Evolutionary conservation across 2,329 filamentous ascomycete species (phyloP).

Genomic region (Aurifilum marmelostoma): DNA sequence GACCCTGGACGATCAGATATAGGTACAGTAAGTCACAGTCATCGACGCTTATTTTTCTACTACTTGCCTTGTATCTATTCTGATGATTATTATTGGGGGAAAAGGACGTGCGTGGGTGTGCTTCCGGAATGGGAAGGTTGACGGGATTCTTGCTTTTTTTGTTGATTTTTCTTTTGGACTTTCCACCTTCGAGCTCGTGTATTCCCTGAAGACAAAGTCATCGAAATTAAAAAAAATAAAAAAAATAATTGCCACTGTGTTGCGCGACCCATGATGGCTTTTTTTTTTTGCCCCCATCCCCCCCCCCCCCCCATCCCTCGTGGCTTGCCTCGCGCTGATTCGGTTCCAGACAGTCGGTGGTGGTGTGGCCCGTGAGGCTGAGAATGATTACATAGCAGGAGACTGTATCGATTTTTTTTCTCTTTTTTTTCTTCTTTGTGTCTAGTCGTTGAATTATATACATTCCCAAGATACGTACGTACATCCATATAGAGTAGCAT

Average conservation of each 20-base stretch:
- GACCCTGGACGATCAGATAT: not conserved
- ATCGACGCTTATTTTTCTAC: no score
- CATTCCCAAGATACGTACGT: not conserved
- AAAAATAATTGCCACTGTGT: conserved; percentile 8
- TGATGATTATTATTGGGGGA: not conserved
- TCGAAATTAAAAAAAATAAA: not conserved
- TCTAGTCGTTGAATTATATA: not conserved
- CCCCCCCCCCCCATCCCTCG: no score
- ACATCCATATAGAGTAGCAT: no score
- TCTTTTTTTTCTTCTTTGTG: not conserved
- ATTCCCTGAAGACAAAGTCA: not conserved
- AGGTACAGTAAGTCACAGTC: no score
- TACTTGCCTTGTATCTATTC: no score
- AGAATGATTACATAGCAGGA: not conserved
- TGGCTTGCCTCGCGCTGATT: not conserved
- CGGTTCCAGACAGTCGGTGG: not conserved
- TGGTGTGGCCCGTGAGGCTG: not conserved
- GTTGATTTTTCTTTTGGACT: not conserved
- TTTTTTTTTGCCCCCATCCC: not conserved
- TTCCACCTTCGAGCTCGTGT: conserved; percentile 1
- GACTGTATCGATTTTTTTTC: not conserved
- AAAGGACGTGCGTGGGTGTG: no score
- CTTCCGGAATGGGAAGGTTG: conserved; percentile 17
- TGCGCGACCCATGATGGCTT: not conserved
- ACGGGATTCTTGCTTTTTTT: not conserved